Conservation (phyloP, 2,329 filamentous ascomycete genomes). For the Colletotrichum shisoi region DNA sequence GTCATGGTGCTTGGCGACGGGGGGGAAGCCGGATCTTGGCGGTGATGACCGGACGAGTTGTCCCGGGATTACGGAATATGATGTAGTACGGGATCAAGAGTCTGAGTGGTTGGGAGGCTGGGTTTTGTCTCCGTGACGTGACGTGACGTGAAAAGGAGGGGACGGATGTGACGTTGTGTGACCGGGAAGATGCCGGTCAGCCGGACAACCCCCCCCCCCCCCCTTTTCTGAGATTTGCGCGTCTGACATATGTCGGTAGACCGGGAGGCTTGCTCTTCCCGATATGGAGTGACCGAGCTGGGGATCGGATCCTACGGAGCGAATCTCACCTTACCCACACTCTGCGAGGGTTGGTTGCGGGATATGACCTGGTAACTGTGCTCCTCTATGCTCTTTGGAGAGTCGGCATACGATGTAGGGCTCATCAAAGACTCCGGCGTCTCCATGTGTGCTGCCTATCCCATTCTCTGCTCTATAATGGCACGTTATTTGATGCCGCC, state of each 20-base stretch:
- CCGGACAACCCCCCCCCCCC: not conserved
- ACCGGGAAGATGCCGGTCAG: constrained; percentile 3
- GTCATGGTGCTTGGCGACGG: not conserved
- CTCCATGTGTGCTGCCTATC: not conserved
- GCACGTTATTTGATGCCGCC: not conserved
- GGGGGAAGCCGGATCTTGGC: not conserved
- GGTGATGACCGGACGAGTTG: not conserved
- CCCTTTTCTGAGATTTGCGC: not conserved
- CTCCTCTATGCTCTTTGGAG: not conserved
- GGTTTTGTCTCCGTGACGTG: not conserved
- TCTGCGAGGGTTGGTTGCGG: not conserved
- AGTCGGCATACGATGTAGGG: not conserved
- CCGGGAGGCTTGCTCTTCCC: not conserved
- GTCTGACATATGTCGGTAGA: not conserved
- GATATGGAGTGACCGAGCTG: not conserved
- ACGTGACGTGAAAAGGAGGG: not conserved
- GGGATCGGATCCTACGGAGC: not conserved
- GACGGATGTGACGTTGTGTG: not conserved
- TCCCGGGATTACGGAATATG: not conserved
- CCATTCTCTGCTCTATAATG: not conserved
- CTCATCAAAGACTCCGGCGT: not conserved
- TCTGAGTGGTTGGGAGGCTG: not conserved
- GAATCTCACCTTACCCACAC: constrained; percentile 4
- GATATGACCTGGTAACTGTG: not conserved
- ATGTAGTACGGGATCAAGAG: not conserved